Evolutionary conservation across 2,329 filamentous ascomycete species (phyloP).

Genomic region (Tolypocladium inflatum): DNA sequence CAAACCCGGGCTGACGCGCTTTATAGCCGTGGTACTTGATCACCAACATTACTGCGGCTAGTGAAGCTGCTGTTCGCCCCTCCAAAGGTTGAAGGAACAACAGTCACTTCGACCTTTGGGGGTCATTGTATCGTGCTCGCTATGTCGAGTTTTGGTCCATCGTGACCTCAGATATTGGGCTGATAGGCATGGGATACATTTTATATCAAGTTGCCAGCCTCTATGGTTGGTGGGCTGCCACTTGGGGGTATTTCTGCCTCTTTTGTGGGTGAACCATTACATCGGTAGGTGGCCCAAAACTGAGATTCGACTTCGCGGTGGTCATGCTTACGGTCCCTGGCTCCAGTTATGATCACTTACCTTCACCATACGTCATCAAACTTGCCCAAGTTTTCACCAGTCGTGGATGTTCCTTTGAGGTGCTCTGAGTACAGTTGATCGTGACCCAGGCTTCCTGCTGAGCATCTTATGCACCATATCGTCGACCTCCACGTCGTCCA

Average conservation of each 20-base stretch:
- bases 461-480: constrained; percentile 55
- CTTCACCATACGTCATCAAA: constrained; percentile 45
- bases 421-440: constrained; percentile 51
- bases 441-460: constrained; percentile 52
- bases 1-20: no score
- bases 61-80: neutral
- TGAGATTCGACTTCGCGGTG: no score
- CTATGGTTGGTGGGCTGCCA: constrained; percentile 33
- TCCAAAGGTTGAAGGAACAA: constrained; percentile 19
- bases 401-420: constrained; percentile 54
- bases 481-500: constrained; percentile 51
- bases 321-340: no score
- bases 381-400: constrained; percentile 38
- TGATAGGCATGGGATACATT: constrained; percentile 37
- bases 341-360: constrained; percentile 60
- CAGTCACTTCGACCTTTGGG: constrained; percentile 53
- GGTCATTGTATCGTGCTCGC: constrained; percentile 51
- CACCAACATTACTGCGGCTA: constrained; percentile 38
- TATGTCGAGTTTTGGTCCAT: constrained; percentile 47
- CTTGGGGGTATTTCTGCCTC: constrained; percentile 55
- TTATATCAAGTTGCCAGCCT: constrained; percentile 47
- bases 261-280: constrained; percentile 64
- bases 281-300: constrained; percentile 34
- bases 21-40: constrained; percentile 43
- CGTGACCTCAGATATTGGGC: constrained; percentile 49